Percentiles rank a stretch among this genome's conserved stretches.
Conservation (phyloP, 345 rosid species). For the Ceriops tagal region DNA sequence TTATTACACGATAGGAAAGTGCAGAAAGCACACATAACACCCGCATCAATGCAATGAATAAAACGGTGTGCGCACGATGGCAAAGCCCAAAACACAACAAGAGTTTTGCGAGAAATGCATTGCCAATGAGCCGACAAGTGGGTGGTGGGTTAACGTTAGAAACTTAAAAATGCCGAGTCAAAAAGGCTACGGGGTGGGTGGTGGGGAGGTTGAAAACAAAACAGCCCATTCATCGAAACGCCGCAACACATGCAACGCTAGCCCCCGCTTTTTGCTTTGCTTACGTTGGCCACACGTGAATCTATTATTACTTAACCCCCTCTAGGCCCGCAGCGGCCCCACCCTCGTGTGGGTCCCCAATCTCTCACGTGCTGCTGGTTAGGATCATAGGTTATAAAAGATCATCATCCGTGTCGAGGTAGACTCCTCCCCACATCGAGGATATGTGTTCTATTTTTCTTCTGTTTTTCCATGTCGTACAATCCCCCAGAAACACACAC, state of each 20-base stretch:
- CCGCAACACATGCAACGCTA: slow-evolving; percentile 39
- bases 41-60: too few species aligned
- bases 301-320: neutral
- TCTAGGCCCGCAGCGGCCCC: neutral
- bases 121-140: too few species aligned
- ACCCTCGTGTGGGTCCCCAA: slow-evolving; percentile 9
- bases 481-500: neutral
- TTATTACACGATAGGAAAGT: too few species aligned
- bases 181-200: neutral
- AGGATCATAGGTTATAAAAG: neutral
- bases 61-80: too few species aligned
- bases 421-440: neutral
- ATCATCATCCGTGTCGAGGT: neutral
- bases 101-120: too few species aligned
- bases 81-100: too few species aligned
- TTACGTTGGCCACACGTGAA: slow-evolving; percentile 51
- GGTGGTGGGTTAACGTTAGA: too few species aligned
- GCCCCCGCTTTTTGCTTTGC: neutral
- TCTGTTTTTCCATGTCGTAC: neutral
- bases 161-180: too few species aligned
- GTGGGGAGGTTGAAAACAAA: neutral
- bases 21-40: too few species aligned
- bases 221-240: slow-evolving; percentile 44
- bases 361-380: slow-evolving; percentile 34
- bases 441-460: neutral